These are phyloP conservation scores for Solanum paucissectum DNA, from an alignment of 257 asterid species.

Conservation along the genomic window DNA sequence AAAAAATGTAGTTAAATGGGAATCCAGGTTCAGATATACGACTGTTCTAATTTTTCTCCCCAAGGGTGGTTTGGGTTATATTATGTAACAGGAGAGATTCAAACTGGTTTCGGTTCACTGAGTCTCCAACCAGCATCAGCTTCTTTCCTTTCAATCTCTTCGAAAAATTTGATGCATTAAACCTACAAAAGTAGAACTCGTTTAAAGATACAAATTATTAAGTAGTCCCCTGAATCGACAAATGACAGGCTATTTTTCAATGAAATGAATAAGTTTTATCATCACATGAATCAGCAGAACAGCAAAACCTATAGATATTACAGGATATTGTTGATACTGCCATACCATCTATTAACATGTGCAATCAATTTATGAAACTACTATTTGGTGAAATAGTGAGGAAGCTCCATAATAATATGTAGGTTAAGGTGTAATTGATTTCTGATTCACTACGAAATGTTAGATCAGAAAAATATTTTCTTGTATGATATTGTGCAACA, in stretches of 20 bases:
- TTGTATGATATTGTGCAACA: background rate
- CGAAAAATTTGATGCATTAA: conserved; percentile 72
- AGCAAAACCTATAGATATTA: background rate
- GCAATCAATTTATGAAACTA: background rate
- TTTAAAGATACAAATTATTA: background rate
- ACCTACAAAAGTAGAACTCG: conserved; percentile 30
- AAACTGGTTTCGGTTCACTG: conserved; percentile 90
- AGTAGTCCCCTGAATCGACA: background rate
- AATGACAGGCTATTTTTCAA: background rate
- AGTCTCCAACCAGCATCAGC: conserved; percentile 89
- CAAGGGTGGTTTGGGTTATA: background rate
- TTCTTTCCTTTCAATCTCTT: conserved; percentile 74
- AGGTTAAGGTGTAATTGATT: background rate
- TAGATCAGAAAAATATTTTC: background rate
- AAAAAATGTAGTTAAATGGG: background rate
- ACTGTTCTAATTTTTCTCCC: background rate
- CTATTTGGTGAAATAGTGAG: background rate
- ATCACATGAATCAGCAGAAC: background rate
- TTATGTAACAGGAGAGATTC: conserved; percentile 54
- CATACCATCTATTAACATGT: background rate
- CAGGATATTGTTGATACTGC: background rate
- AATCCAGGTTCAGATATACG: background rate
- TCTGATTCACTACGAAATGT: background rate
- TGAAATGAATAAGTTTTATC: background rate
- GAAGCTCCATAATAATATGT: background rate